phyloP scores from a whole-genome alignment of 495 filamentous ascomycete species.

The Xylaria longipes region DNA sequence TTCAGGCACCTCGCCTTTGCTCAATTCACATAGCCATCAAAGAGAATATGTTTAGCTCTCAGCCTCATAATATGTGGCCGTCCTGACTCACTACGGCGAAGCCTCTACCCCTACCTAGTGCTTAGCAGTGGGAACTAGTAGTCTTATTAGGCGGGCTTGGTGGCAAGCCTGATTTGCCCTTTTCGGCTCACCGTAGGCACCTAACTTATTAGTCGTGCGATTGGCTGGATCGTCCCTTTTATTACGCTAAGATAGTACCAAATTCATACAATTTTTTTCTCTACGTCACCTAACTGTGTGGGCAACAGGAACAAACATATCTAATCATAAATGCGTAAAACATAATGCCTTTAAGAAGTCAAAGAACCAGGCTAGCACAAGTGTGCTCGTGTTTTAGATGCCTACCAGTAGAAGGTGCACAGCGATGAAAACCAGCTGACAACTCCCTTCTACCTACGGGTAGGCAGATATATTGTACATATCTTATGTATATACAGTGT shows the following conservation, averaged over 20 bases:
- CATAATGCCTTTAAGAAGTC: no score
- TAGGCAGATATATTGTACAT: neutral
- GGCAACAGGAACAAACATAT: no score
- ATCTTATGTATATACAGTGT: neutral
- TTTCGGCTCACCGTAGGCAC: neutral
- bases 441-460: neutral
- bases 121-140: neutral
- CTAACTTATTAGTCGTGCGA: neutral
- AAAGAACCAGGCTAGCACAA: neutral
- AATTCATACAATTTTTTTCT: neutral
- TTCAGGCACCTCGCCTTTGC: neutral
- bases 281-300: no score
- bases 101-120: neutral
- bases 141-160: neutral
- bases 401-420: no score
- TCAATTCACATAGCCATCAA: neutral
- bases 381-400: no score
- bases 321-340: no score
- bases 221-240: neutral
- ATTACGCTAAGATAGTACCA: neutral
- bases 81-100: constrained; percentile 8
- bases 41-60: neutral
- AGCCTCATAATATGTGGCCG: neutral
- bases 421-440: no score
- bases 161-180: neutral